Percentiles rank a stretch among this genome's conserved stretches.
Evolutionary conservation across 495 filamentous ascomycete species (phyloP).

Genomic region (Immersiella caudata): DNA sequence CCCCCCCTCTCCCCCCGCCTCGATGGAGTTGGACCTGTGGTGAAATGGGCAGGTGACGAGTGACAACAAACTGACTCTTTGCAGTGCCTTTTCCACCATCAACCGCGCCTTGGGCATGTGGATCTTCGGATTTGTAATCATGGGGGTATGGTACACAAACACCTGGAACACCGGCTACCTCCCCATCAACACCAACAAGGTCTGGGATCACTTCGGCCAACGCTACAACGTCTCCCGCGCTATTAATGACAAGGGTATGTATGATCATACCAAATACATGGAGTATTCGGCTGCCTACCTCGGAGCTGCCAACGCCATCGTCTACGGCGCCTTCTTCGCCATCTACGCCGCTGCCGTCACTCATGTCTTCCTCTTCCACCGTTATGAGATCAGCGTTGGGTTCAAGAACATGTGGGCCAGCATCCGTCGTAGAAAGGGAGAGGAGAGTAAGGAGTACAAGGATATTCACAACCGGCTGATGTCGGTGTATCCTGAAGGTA

Average conservation of each 20-base stretch:
- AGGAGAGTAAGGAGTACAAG: slow-evolving; percentile 20
- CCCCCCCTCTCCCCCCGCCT: no score
- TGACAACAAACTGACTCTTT: no score
- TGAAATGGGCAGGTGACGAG: no score
- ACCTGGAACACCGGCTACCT: slow-evolving; percentile 44
- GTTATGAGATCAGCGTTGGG: slow-evolving; percentile 44
- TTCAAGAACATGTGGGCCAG: slow-evolving; percentile 35
- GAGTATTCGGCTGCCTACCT: slow-evolving; percentile 46
- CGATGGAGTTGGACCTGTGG: no score
- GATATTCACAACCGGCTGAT: slow-evolving; percentile 47
- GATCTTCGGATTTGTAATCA: slow-evolving; percentile 35
- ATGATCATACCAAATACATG: slow-evolving; percentile 41
- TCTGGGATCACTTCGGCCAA: slow-evolving; percentile 43
- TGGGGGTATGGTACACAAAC: slow-evolving; percentile 44
- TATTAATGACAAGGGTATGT: slow-evolving; percentile 41
- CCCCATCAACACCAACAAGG: slow-evolving; percentile 43
- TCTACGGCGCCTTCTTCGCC: slow-evolving; percentile 48
- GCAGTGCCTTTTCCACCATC: slow-evolving; percentile 43
- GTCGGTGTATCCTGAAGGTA: slow-evolving; percentile 38
- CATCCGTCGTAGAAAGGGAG: slow-evolving; percentile 26
- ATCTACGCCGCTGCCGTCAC: slow-evolving; percentile 44
- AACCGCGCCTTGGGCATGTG: slow-evolving; percentile 44
- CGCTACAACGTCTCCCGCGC: slow-evolving; percentile 44
- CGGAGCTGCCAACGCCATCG: slow-evolving; percentile 36
- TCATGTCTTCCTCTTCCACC: slow-evolving; percentile 44